A percentile compares a stretch with the other conserved stretches of the same genome.
phyloP scores from a whole-genome alignment of 2,329 filamentous ascomycete species.

The Penicillium hordei region DNA sequence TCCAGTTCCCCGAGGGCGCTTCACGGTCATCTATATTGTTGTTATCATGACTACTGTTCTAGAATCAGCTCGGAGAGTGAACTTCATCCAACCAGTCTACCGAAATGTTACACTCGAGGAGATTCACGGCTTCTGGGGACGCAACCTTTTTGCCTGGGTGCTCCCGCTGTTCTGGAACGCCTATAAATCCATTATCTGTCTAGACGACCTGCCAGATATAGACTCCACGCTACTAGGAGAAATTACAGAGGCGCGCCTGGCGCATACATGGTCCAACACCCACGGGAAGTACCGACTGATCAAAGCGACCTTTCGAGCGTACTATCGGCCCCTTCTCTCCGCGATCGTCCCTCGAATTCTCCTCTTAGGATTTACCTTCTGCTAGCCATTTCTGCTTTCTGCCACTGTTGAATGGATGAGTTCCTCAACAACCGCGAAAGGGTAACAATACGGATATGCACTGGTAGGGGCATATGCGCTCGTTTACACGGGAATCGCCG shows the following conservation, averaged over 20 bases:
- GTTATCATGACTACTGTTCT: neutral
- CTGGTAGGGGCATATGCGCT: conserved; percentile 35
- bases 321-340: conserved; percentile 15
- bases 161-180: conserved; percentile 46
- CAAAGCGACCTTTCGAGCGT: conserved; percentile 14
- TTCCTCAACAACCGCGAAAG: conserved; percentile 11
- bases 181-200: conserved; percentile 40
- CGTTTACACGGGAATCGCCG: conserved; percentile 33
- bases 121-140: conserved; percentile 48
- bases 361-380: conserved; percentile 13
- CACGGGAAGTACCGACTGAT: conserved; percentile 5
- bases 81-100: neutral
- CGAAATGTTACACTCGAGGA: conserved; percentile 40
- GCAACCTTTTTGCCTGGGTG: conserved; percentile 52
- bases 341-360: conserved; percentile 28
- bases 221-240: conserved; percentile 23
- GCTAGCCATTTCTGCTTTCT: neutral
- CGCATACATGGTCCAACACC: neutral
- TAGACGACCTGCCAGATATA: conserved; percentile 47
- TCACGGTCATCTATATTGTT: neutral
- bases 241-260: neutral
- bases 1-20: neutral
- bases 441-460: conserved; percentile 23
- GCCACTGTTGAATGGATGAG: conserved; percentile 14
- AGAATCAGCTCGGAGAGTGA: neutral